A percentile compares a stretch with the other conserved stretches of the same genome.
phyloP scores from a whole-genome alignment of 306 rosid genomes.

The Castanea sativa region DNA sequence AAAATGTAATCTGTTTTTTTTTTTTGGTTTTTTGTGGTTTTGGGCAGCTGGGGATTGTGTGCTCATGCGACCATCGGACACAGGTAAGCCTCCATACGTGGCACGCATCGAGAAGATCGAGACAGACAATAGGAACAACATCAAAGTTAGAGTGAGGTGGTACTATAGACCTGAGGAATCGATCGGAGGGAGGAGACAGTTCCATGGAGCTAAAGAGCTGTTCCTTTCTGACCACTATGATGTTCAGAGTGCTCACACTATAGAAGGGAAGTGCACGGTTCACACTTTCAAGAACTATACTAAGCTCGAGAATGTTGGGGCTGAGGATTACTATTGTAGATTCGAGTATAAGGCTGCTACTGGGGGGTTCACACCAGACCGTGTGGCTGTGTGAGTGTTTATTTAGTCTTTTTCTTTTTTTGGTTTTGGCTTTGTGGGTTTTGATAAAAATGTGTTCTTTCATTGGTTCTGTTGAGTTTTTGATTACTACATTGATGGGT shows the following conservation, averaged over 20 bases:
- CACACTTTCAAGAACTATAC: conserved; percentile 83
- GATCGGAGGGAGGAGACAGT: conserved; percentile 82
- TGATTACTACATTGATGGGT: conserved; percentile 9
- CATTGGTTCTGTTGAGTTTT: conserved; percentile 1
- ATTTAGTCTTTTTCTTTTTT: too few relatives aligned
- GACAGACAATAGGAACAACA: conserved; percentile 52
- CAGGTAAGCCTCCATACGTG: conserved; percentile 72
- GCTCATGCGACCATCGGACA: conserved; percentile 81
- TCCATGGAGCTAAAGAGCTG: conserved; percentile 85
- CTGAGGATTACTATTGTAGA: conserved; percentile 83
- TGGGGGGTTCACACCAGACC: conserved; percentile 82
- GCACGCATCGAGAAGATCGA: conserved; percentile 83
- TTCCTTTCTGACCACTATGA: conserved; percentile 80
- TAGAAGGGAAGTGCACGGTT: conserved; percentile 75
- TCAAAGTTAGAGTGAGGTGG: conserved; percentile 77
- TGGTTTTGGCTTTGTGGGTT: not conserved
- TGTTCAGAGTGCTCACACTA: conserved; percentile 79
- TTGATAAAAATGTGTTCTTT: not conserved
- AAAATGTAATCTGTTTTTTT: conserved; percentile 4
- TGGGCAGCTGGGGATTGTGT: conserved; percentile 63
- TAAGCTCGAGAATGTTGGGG: conserved; percentile 75
- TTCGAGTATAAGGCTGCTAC: conserved; percentile 92
- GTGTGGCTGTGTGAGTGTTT: conserved; percentile 84
- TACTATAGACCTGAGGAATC: conserved; percentile 90
- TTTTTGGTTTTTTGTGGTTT: conserved; percentile 15